Evolutionary conservation across 2,329 filamentous ascomycete species (phyloP), one percentile per base, ranked within the genome.

Genomic region (Penicillium vulpinum): DNA sequence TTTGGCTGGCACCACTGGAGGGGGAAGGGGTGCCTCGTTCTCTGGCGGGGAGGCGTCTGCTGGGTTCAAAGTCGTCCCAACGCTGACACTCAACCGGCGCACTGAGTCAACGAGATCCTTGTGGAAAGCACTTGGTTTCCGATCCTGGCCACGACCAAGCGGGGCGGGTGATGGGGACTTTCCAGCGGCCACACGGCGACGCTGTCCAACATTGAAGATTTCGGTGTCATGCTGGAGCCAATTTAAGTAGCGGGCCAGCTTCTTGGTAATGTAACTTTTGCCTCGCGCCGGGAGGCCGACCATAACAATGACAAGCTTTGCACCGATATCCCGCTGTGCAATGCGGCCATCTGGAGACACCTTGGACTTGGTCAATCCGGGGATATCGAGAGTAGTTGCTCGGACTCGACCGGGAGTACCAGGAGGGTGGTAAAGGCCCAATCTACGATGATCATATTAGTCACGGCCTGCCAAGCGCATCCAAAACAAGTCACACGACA

Each of bases 211-310:
- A 69, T 99, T 99, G 85, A 99, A 99, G 66, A 99, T 97, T 64
- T 84, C 85, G 13, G 92, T 94, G 69, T 96, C 91, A 76, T 99
- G 93, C 71, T 99, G 94, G 69, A 97, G 87, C 94, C 94, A 99
- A 48, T 95, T 93, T 49, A 99, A 80, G 72, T 97, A 99, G 60
- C 94, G 85, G 57, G 94, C 90, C 61, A 99, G 85, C 79, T 99
- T 99, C 81, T 97, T 97, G 60, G 94, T 97, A 69, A 99, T 96
- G 77, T 99, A 99, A 54, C 92, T 97, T 79, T 99, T 99, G 72
- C 94, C 94, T 68, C 94, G 84, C 10, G 94, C 94, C 3, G 94
- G 94, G 67, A 99, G 79, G 62, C 94, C 94, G 59, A 99, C 94
- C 94, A 99, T 99, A 73, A 99, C 87, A 68, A 99, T 96, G 71